Conservation (phyloP, 106 monocot species). For the Amphibolis antarctica region DNA sequence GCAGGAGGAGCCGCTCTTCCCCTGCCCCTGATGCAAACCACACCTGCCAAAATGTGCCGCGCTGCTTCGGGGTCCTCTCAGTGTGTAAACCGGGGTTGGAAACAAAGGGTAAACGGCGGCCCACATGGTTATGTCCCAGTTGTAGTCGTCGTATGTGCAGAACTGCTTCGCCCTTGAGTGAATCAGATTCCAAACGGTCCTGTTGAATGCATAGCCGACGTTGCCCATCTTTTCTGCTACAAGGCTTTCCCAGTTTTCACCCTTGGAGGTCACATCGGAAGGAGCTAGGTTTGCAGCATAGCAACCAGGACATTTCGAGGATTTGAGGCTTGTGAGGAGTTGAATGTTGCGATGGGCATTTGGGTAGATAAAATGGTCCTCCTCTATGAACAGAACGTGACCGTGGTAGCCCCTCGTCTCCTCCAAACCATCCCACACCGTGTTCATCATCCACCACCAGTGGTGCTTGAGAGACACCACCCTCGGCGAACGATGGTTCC, state of each 20-base stretch:
- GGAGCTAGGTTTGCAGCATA: conserved; percentile 85
- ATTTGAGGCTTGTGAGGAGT: conserved; percentile 49
- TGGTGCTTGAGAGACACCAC: conserved; percentile 95
- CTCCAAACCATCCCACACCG: conserved; percentile 81
- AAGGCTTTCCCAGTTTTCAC: conserved; percentile 56
- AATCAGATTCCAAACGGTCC: conserved; percentile 86
- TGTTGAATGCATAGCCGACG: conserved; percentile 80
- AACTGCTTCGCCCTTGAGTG: conserved; percentile 79
- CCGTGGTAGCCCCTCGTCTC: conserved; percentile 50
- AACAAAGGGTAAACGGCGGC: conserved; percentile 83
- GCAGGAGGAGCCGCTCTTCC: conserved; percentile 30
- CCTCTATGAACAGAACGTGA: conserved; percentile 89
- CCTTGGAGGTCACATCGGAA: conserved; percentile 67
- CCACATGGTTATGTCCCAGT: conserved; percentile 99
- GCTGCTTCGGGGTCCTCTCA: conserved; percentile 73
- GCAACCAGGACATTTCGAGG: conserved; percentile 55
- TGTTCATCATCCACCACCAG: conserved; percentile 99
- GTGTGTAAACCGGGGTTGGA: conserved; percentile 44
- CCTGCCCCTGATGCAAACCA: conserved; percentile 94
- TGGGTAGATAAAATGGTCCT: conserved; percentile 90
- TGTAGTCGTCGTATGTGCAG: conserved; percentile 87
- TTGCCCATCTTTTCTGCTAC: conserved; percentile 94
- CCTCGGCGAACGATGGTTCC: conserved; percentile 74
- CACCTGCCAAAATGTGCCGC: conserved; percentile 91
- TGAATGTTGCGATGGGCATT: conserved; percentile 86